A percentile compares a stretch with the other conserved stretches of the same genome.
Conservation (phyloP, 108 stramenopile genomes). For the Epipyxis sp. region DNA sequence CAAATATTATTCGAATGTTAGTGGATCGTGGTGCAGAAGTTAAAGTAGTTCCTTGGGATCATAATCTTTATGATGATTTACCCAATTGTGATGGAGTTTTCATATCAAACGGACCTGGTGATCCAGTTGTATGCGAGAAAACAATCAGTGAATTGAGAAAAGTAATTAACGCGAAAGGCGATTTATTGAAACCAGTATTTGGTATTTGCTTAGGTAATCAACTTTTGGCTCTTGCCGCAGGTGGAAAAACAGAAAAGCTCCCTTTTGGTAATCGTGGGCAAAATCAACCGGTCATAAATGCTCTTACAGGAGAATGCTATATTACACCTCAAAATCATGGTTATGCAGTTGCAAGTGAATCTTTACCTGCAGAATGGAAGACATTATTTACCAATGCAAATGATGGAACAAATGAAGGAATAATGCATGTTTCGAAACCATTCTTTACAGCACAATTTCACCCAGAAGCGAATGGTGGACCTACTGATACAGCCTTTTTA, state of each 20-base stretch:
- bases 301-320: conserved; percentile 88
- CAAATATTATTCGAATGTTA: conserved; percentile 93
- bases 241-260: conserved; percentile 73
- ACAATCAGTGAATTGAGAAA: conserved; percentile 59
- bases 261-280: conserved; percentile 96
- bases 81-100: conserved; percentile 87
- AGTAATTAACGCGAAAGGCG: conserved; percentile 64
- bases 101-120: conserved; percentile 93
- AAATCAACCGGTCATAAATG: conserved; percentile 94
- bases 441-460: conserved; percentile 98
- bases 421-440: conserved; percentile 84
- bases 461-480: conserved; percentile 89
- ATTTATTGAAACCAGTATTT: conserved; percentile 86
- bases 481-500: conserved; percentile 96
- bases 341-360: conserved; percentile 72
- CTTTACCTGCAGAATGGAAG: conserved; percentile 75
- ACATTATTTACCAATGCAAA: conserved; percentile 95
- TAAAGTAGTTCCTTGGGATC: conserved; percentile 87
- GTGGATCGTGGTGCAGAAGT: conserved; percentile 83
- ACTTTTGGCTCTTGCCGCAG: conserved; percentile 87
- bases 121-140: conserved; percentile 80
- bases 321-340: conserved; percentile 99
- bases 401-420: conserved; percentile 95
- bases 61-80: conserved; percentile 77
- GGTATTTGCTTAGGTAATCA: conserved; percentile 99